Percentiles rank a stretch among this genome's conserved stretches.
Conservation (phyloP, 73 alveolate genomes). For the Tetrahymena elliotti region DNA sequence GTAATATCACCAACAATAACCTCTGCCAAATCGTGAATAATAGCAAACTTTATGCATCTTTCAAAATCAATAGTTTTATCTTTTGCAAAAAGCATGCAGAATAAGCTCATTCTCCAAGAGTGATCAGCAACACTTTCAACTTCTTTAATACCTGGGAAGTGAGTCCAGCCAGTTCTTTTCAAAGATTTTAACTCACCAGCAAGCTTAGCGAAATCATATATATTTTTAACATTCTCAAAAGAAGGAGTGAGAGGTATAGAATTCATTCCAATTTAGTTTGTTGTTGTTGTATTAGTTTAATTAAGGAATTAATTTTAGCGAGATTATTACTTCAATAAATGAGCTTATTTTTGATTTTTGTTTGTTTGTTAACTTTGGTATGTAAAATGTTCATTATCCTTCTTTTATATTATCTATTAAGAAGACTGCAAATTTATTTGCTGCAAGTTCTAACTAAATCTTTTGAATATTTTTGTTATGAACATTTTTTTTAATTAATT, state of each 20-base stretch:
- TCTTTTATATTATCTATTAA: not conserved
- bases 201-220: not conserved
- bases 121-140: constrained; percentile 42
- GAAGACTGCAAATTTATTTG: not conserved
- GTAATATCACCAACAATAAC: constrained; percentile 52
- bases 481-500: not conserved
- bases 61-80: constrained; percentile 9
- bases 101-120: constrained; percentile 19
- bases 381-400: not conserved
- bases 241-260: not conserved
- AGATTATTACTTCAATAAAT: not conserved
- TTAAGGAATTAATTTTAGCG: not conserved
- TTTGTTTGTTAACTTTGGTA: not conserved
- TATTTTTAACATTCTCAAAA: not conserved
- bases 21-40: constrained; percentile 52
- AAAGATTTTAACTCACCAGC: constrained; percentile 9
- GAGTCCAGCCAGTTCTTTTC: constrained; percentile 35
- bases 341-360: not conserved
- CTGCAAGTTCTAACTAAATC: not conserved
- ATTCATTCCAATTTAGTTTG: not conserved
- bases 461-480: not conserved
- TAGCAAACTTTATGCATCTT: constrained; percentile 33
- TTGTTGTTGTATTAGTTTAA: not conserved
- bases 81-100: constrained; percentile 19
- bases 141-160: constrained; percentile 2